phyloP scores from a whole-genome alignment of 2,329 filamentous ascomycete species.

The Escovopsis sp. region DNA sequence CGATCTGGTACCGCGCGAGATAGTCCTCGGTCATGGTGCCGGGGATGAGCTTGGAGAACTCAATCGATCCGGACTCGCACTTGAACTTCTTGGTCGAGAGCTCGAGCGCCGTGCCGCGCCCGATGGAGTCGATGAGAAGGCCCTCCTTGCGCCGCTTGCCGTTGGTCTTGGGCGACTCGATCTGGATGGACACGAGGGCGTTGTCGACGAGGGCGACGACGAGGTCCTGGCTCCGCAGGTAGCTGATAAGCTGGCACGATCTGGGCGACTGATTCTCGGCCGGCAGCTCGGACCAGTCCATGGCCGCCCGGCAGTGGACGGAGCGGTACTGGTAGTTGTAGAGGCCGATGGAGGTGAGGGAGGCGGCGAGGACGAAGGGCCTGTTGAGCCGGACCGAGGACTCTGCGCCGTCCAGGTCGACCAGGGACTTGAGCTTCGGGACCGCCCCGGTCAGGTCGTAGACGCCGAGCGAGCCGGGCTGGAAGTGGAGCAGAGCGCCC shows the following conservation, averaged over 20 bases:
- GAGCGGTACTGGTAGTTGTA: constrained; percentile 57
- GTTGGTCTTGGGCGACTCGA: constrained; percentile 44
- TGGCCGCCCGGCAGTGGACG: constrained; percentile 33
- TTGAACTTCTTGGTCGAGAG: constrained; percentile 18
- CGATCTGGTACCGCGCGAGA: constrained; percentile 27
- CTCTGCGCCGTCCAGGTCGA: constrained; percentile 34
- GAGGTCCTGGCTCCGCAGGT: constrained; percentile 51
- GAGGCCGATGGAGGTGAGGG: constrained; percentile 38
- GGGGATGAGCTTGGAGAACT: constrained; percentile 25
- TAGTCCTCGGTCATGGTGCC: constrained; percentile 36
- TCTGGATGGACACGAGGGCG: constrained; percentile 51
- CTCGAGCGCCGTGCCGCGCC: constrained; percentile 38
- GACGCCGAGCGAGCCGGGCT: constrained; percentile 36
- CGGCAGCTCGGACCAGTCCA: constrained; percentile 28
- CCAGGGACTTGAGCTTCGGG: constrained; percentile 41
- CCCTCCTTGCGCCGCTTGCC: constrained; percentile 43
- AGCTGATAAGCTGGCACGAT: constrained; percentile 35
- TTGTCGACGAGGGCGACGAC: constrained; percentile 49
- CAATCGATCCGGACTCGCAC: constrained; percentile 15
- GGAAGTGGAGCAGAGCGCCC: constrained; percentile 47
- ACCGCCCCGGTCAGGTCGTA: constrained; percentile 49
- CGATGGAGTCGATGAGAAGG: constrained; percentile 58
- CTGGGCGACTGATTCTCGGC: constrained; percentile 19
- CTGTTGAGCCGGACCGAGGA: constrained; percentile 54
- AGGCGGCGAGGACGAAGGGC: constrained; percentile 49